A percentile compares a stretch with the other conserved stretches of the same genome.
Evolutionary conservation across 768 basidiomycete species (phyloP).

Genomic region (Lentinula detonsa): DNA sequence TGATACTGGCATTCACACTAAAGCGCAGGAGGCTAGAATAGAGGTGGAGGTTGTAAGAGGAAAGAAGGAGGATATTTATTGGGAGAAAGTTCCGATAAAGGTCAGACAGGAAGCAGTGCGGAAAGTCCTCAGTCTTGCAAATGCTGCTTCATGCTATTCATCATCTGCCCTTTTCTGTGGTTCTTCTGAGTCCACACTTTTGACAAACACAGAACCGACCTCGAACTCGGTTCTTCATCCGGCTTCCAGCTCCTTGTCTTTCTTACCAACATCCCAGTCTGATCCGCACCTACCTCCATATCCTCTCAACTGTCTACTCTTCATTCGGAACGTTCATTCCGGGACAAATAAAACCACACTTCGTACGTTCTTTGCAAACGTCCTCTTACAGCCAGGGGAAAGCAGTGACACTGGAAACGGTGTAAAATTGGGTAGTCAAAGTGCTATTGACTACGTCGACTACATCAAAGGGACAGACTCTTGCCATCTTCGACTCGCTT

Average conservation of each 20-base stretch:
- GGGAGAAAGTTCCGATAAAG: conserved; percentile 76
- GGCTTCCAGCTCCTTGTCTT: no score
- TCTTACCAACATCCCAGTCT: background rate
- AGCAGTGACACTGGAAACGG: background rate
- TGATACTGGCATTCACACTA: conserved; percentile 30
- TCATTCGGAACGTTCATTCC: conserved; percentile 62
- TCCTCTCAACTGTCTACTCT: conserved; percentile 63
- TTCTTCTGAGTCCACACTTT: background rate
- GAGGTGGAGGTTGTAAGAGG: conserved; percentile 53
- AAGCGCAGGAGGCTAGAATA: conserved; percentile 20
- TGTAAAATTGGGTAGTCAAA: background rate
- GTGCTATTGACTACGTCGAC: conserved; percentile 71
- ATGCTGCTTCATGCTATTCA: background rate
- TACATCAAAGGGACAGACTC: conserved; percentile 72
- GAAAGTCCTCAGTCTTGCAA: conserved; percentile 24
- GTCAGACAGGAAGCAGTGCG: conserved; percentile 56
- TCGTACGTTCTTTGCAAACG: conserved; percentile 43
- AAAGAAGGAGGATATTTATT: conserved; percentile 65
- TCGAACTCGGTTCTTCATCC: background rate
- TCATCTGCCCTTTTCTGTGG: background rate
- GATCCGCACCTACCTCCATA: background rate
- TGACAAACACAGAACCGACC: background rate
- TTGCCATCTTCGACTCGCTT: conserved; percentile 66
- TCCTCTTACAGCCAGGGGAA: conserved; percentile 24
- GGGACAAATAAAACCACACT: conserved; percentile 82